Base-by-base conservation (phyloP, 2,329 filamentous ascomycete species). In the Chaetomium globosum region DNA sequence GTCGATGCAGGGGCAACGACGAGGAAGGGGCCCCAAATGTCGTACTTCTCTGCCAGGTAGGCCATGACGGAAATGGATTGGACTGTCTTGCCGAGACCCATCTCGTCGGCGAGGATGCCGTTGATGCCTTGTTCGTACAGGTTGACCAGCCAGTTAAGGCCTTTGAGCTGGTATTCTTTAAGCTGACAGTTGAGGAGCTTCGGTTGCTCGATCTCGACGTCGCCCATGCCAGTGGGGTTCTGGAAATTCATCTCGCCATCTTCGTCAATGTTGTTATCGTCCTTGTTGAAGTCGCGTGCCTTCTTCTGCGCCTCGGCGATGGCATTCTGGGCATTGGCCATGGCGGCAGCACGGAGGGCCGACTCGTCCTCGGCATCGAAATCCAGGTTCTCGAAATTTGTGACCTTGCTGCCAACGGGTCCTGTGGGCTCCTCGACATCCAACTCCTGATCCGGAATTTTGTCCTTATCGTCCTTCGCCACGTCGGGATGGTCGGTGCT, bases 211-310 rank as follows among this genome's bases (percentile, higher is more conserved):
- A 99, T 92, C 74, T 97, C 91, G 71, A 97, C 92, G 72, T 95
- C 93, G 72, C 94, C 94, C 72, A 99, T 84, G 74, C 94, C 95
- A 4, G 93, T 95, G 0, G 95, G 95, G 76, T 99, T 98, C 80
- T 99, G 95, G 83, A 99, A 99, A 80, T 99, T 99, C 90, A 99
- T 92, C 80, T 99, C 95, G 72, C 93, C 94, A 73, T 97, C 93
- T 65, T 97, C 93, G 70, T 95, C 90, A 74, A 88, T 86, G 60
- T 87, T 68, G 57, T 61, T 82, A 60, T 87, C 81, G 10, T 83
- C 83, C 67, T 92, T 88, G 80, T 98, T 96, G 83, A 99, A 99
- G 10, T 91, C 91, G 59, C 93, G 89, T 0, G 95, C 95, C 77
- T 95, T 93, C 76, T 93, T 89, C 77, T 97, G 92, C 0, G 95